Evolutionary conservation across 352 stramenopile species (phyloP), one percentile per base, ranked within the genome.

Genomic region (Pythium myriotylum): DNA sequence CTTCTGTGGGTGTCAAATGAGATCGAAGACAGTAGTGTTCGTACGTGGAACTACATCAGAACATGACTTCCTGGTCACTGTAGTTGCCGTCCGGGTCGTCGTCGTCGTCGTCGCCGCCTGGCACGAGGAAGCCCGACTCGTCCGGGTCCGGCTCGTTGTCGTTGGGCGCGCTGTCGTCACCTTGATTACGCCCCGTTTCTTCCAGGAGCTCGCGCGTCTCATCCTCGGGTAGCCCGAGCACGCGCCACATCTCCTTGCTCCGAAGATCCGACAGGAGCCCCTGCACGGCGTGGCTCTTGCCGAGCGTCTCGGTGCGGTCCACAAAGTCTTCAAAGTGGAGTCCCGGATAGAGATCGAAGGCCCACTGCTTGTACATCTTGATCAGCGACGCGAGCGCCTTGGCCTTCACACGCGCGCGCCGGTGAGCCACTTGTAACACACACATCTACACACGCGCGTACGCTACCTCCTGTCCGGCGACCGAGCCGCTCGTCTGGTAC

Each of bases 301-400:
- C 77, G 10, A 93, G 46, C 20, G 56, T 59, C 59, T 92, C 83
- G 5, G 81, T 64, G 13, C 83, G 70, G 10, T 91, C 83, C 23
- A 91, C 62, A 53, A 94, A 91, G 61, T 94, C 83, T 33, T 92
- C 85, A 62, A 94, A 88, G 43, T 90, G 84, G n/a, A 92, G 72
- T 0, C 81, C 82, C 17, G 85, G 83, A 52, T 89, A 92, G 35
- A 94, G 68, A 45, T 92, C 85, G 59, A 86, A 94, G 13, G 85
- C 85, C 85, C 85, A 94, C 53, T 94, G 81, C 54, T 89, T 91
- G 75, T 94, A 94, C 79, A 88, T 88, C 43, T 81, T 81, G 12
- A 94, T 66, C 41, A 94, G 63, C 29, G 74, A 83, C 20, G 62
- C 69, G 41, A 94, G 57, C 32, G 85, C 82, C 47, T 90, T 79